Evolutionary conservation across 768 basidiomycete genomes (phyloP).

Genomic region (Boletellus emodensis): DNA sequence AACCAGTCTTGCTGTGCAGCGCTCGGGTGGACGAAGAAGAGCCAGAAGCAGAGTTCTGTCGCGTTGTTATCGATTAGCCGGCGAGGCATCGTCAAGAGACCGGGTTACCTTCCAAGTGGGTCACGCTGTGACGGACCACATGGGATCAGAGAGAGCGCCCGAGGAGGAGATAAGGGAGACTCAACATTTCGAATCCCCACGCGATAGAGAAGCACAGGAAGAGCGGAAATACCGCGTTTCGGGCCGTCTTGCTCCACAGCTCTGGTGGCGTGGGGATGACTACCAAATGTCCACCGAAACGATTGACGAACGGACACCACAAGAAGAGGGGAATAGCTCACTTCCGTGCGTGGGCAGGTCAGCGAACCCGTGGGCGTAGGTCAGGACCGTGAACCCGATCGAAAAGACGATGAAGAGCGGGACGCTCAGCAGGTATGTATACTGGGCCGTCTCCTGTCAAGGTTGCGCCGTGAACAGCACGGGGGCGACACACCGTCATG

Average conservation of each 20-base stretch:
- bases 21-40: constrained; percentile 70
- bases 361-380: constrained; percentile 66
- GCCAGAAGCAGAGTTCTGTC: constrained; percentile 82
- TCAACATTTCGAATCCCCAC: constrained; percentile 78
- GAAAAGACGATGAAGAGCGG: constrained; percentile 58
- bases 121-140: constrained; percentile 46
- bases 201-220: constrained; percentile 58
- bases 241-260: constrained; percentile 48
- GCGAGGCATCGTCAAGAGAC: too few species aligned
- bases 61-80: too few species aligned
- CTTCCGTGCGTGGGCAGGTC: constrained; percentile 43
- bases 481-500: constrained; percentile 63
- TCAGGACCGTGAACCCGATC: constrained; percentile 64
- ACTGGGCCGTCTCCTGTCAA: constrained; percentile 40
- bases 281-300: too few species aligned
- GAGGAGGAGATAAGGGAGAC: neutral
- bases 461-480: neutral
- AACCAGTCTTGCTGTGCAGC: constrained; percentile 73
- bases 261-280: constrained; percentile 64
- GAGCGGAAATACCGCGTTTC: constrained; percentile 58
- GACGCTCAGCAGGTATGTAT: constrained; percentile 63
- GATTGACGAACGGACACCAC: too few species aligned
- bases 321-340: too few species aligned
- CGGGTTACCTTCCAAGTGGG: constrained; percentile 68
- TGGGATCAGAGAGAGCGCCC: neutral